Percentiles rank a stretch among this genome's conserved stretches.
Conservation (phyloP, 345 rosid genomes). For the Linum trigynum region DNA sequence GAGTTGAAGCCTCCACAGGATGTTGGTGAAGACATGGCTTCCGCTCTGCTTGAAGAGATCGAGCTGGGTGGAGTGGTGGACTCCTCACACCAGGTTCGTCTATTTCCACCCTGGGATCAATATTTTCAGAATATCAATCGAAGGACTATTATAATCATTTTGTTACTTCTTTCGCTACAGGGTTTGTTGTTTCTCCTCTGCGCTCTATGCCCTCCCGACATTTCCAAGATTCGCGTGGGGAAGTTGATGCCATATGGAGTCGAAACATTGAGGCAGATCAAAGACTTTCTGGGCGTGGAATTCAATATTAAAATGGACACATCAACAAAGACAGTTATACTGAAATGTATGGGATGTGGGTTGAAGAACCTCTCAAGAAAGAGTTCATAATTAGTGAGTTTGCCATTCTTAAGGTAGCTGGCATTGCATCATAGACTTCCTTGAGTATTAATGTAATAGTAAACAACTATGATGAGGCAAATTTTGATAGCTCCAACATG, state of each 20-base stretch:
- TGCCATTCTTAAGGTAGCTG: too few relatives aligned
- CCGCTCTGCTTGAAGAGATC: slow-evolving; percentile 77
- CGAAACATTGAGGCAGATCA: slow-evolving; percentile 62
- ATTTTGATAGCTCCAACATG: too few relatives aligned
- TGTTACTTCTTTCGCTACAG: slow-evolving; percentile 24
- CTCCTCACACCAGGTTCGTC: slow-evolving; percentile 81
- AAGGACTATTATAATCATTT: too few relatives aligned
- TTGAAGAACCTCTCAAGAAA: slow-evolving; percentile 65
- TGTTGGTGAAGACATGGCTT: slow-evolving; percentile 69
- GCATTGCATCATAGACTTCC: too few relatives aligned
- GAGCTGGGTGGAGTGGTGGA: slow-evolving; percentile 95
- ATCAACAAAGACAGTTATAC: slow-evolving; percentile 55
- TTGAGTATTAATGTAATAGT: too few relatives aligned
- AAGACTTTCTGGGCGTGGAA: slow-evolving; percentile 59
- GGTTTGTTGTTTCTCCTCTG: slow-evolving; percentile 74
- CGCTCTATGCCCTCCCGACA: slow-evolving; percentile 62
- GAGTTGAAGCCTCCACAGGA: slow-evolving; percentile 54
- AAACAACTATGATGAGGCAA: too few relatives aligned
- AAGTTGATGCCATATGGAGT: slow-evolving; percentile 68
- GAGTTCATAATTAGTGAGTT: slow-evolving; percentile 30
- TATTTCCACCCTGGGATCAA: too few relatives aligned
- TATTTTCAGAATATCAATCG: too few relatives aligned
- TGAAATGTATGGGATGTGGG: slow-evolving; percentile 75
- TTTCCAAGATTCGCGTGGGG: slow-evolving; percentile 81
- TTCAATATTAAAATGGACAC: slow-evolving; percentile 68